Evolutionary conservation across 495 filamentous ascomycete genomes (phyloP).

Genomic region (Pyrenopolyporus hunteri): DNA sequence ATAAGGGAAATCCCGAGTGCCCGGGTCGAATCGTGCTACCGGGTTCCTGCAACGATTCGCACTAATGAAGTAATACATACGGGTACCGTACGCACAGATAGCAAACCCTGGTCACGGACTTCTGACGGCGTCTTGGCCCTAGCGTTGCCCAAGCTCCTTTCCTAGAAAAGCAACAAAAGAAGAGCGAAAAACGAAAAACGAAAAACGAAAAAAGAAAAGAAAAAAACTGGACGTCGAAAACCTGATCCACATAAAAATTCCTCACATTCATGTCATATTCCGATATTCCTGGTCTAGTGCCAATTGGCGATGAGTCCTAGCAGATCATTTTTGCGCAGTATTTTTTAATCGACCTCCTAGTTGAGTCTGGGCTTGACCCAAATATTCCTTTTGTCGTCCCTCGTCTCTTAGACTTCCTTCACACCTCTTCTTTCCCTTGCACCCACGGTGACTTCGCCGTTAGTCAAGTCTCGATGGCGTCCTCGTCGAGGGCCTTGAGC

Average conservation of each 20-base stretch:
- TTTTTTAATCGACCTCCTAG: slow-evolving; percentile 13
- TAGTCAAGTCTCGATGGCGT: slow-evolving; percentile 25
- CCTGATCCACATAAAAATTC: slow-evolving; percentile 32
- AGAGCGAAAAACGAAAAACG: slow-evolving; percentile 5
- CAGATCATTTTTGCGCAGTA: slow-evolving; percentile 24
- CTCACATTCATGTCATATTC: slow-evolving; percentile 21
- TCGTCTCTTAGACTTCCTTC: not conserved
- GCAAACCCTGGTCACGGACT: slow-evolving; percentile 11
- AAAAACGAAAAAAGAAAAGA: not conserved
- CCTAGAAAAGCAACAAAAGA: slow-evolving; percentile 23
- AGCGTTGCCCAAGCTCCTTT: slow-evolving; percentile 21
- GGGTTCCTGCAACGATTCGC: slow-evolving; percentile 5
- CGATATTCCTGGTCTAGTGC: too few relatives aligned
- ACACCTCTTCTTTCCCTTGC: not conserved
- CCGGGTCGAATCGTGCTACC: slow-evolving; percentile 7
- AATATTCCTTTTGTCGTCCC: slow-evolving; percentile 13
- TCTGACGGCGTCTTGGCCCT: slow-evolving; percentile 13
- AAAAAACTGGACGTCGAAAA: not conserved
- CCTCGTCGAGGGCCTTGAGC: slow-evolving; percentile 30
- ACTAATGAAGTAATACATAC: too few relatives aligned
- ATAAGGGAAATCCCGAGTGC: slow-evolving; percentile 18
- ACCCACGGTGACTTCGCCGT: slow-evolving; percentile 15
- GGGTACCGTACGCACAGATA: not conserved
- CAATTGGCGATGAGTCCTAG: slow-evolving; percentile 25
- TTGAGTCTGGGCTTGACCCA: not conserved